These are phyloP conservation scores for Hypoxylon fragiforme DNA, from an alignment of 495 filamentous ascomycete species.

Conservation along the genomic window DNA sequence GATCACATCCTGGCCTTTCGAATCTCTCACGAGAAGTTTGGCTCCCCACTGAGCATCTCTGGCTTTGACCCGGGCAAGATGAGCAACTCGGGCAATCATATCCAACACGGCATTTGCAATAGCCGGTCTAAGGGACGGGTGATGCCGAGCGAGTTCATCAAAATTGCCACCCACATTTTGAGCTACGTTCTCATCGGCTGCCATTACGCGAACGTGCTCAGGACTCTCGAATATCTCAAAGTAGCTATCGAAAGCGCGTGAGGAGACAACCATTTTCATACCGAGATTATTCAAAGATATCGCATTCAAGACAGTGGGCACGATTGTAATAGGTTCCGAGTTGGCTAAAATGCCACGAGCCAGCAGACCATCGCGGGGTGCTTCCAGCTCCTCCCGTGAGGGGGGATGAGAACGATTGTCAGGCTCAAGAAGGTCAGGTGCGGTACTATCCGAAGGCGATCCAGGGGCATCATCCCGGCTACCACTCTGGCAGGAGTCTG, in stretches of 20 bases:
- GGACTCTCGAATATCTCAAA: conserved; percentile 94
- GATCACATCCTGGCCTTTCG: conserved; percentile 55
- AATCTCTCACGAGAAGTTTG: conserved; percentile 69
- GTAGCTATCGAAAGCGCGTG: conserved; percentile 78
- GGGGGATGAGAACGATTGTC: conserved; percentile 52
- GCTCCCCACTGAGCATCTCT: conserved; percentile 70
- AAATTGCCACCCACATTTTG: conserved; percentile 76
- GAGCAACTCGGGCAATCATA: conserved; percentile 77
- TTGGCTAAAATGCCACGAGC: conserved; percentile 80
- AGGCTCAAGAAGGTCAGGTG: conserved; percentile 45
- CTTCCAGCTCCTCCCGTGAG: conserved; percentile 44
- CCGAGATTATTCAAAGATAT: conserved; percentile 89
- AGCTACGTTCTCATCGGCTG: conserved; percentile 68
- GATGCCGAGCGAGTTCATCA: conserved; percentile 92
- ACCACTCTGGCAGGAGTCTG: conserved; percentile 29
- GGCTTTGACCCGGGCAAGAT: conserved; percentile 69
- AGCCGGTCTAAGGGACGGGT: conserved; percentile 75
- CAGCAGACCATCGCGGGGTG: conserved; percentile 49
- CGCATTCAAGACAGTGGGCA: conserved; percentile 87
- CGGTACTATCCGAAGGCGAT: conserved; percentile 42
- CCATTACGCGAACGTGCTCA: conserved; percentile 81
- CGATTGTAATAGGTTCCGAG: conserved; percentile 79
- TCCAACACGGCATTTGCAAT: conserved; percentile 79
- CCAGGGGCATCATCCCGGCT: conserved; percentile 41
- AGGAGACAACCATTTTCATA: conserved; percentile 86